A percentile compares a stretch with the other conserved stretches of the same genome.
phyloP scores from a whole-genome alignment of 345 rosid species.

The Linum trigynum region DNA sequence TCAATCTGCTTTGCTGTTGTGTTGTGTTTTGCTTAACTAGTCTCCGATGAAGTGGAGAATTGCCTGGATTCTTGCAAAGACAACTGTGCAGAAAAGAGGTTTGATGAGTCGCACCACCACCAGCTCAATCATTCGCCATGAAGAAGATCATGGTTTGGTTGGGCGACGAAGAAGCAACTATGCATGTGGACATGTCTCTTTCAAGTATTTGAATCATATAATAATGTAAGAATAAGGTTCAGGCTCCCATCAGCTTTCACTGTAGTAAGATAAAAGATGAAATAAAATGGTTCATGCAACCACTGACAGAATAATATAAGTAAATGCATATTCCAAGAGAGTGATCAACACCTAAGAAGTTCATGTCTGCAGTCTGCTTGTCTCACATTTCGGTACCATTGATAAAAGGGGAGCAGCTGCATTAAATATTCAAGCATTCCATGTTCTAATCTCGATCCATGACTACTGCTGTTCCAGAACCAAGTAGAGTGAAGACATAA shows the following conservation, averaged over 20 bases:
- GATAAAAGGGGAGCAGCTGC: background rate
- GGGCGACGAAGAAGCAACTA: background rate
- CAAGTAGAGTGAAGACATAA: background rate
- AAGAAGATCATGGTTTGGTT: no score
- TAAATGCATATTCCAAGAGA: background rate
- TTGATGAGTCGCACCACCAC: background rate
- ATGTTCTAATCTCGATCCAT: no score
- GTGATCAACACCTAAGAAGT: background rate
- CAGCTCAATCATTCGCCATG: no score
- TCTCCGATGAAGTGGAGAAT: background rate
- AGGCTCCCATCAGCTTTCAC: background rate
- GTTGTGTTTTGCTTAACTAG: background rate
- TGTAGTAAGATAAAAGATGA: background rate
- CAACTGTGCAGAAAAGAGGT: background rate
- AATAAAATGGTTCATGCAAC: background rate
- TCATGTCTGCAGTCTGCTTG: background rate
- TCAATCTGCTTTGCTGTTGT: background rate
- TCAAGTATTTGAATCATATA: no score
- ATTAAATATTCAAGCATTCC: background rate
- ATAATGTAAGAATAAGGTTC: no score
- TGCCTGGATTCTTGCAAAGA: background rate
- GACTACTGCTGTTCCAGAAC: background rate
- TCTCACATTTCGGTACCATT: background rate
- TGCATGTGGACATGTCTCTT: no score
- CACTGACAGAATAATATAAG: background rate